Evolutionary conservation across 164 flowering plant species (phyloP).

Genomic region (Taxillus chinensis): DNA sequence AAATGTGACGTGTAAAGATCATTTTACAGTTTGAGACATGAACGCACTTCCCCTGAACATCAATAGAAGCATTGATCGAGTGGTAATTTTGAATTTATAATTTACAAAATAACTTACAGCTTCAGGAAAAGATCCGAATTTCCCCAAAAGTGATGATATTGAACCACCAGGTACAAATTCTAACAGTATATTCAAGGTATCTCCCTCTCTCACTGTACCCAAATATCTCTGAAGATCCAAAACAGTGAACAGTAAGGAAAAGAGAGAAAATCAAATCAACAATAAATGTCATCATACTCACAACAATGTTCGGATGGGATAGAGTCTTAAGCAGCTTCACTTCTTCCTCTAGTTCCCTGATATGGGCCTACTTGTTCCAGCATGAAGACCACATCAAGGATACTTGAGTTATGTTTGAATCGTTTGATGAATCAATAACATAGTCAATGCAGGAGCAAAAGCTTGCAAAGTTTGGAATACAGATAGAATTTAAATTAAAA

Average conservation of each 20-base stretch:
- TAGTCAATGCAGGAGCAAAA: no score
- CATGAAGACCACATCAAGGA: neutral
- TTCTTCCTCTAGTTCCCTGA: slow-evolving; percentile 91
- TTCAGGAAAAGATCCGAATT: slow-evolving; percentile 94
- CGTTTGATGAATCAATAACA: no score
- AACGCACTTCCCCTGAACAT: neutral
- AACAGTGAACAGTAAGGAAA: slow-evolving; percentile 6
- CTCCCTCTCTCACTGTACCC: slow-evolving; percentile 92
- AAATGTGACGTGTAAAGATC: no score
- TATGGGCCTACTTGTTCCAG: slow-evolving; percentile 45
- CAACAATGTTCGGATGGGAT: slow-evolving; percentile 91
- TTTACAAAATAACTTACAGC: slow-evolving; percentile 45
- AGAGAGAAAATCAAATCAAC: neutral
- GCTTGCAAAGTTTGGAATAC: no score
- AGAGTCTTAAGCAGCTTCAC: slow-evolving; percentile 86
- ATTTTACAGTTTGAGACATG: neutral
- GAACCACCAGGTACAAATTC: slow-evolving; percentile 99
- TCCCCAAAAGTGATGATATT: slow-evolving; percentile 86
- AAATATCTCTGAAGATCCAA: slow-evolving; percentile 60
- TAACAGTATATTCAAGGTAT: slow-evolving; percentile 68
- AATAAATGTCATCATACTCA: slow-evolving; percentile 26
- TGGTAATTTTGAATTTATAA: neutral
- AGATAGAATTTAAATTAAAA: no score
- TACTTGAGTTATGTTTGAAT: no score
- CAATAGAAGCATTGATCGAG: neutral